Evolutionary conservation across 192 early-diverging fungal genomes (phyloP).

Genomic region (Globomyces pollinis-pini): DNA sequence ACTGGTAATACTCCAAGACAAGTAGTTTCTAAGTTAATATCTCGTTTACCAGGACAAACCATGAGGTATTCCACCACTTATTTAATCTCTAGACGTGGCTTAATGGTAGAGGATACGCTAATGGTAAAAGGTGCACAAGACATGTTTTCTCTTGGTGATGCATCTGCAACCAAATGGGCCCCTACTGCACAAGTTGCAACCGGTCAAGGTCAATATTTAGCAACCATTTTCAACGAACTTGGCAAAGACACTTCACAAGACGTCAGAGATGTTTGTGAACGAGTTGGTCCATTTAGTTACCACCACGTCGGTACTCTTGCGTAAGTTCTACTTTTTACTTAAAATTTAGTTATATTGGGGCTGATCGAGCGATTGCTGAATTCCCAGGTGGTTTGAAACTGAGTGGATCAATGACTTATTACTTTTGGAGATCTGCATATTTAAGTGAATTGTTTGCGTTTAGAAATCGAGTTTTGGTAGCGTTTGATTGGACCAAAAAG

Average conservation of each 20-base stretch:
- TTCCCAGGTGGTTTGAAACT: conserved; percentile 55
- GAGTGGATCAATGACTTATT: conserved; percentile 39
- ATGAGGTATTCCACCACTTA: not conserved
- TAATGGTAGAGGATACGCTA: conserved; percentile 65
- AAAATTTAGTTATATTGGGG: conserved; percentile 64
- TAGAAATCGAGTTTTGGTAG: conserved; percentile 74
- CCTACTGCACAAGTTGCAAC: conserved; percentile 83
- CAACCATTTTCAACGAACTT: conserved; percentile 60
- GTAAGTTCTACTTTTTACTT: conserved; percentile 19
- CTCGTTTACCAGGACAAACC: conserved; percentile 50
- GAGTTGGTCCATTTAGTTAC: conserved; percentile 67
- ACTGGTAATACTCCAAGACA: conserved; percentile 73
- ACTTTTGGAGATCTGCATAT: conserved; percentile 46
- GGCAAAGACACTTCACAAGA: conserved; percentile 9
- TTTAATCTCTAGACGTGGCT: conserved; percentile 45
- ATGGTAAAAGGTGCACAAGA: conserved; percentile 49
- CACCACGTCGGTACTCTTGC: conserved; percentile 79
- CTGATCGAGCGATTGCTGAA: conserved; percentile 92
- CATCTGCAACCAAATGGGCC: conserved; percentile 56
- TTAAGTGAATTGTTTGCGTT: conserved; percentile 67
- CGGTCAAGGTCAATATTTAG: conserved; percentile 82
- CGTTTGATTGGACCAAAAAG: conserved; percentile 87
- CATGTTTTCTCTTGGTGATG: conserved; percentile 69
- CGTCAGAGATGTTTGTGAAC: conserved; percentile 18
- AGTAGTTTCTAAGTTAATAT: conserved; percentile 59